Conservation (phyloP, 2,329 filamentous ascomycete genomes). For the Scedosporium apiospermum region DNA sequence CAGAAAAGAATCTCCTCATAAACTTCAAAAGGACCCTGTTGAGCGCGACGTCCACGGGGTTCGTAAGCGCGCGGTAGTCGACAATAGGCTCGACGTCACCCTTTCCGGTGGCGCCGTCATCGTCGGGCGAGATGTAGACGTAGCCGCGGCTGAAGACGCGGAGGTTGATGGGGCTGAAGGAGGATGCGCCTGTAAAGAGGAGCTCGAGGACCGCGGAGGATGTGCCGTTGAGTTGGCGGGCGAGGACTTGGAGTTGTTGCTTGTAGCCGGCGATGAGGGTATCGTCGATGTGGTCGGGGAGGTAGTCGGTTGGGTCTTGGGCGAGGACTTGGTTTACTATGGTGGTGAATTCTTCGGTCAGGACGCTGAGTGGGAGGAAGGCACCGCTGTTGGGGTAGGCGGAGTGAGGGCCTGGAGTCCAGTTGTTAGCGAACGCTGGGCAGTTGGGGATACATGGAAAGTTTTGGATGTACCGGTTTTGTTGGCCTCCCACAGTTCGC, state of each 20-base stretch:
- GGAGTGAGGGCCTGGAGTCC: constrained; percentile 9
- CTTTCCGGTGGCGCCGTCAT: constrained; percentile 13
- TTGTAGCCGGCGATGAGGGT: constrained; percentile 13
- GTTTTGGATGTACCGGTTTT: constrained; percentile 1
- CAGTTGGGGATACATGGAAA: background rate
- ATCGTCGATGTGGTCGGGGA: constrained; percentile 9
- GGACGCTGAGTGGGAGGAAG: constrained; percentile 14
- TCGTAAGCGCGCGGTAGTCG: constrained; percentile 29
- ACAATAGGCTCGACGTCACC: constrained; percentile 39
- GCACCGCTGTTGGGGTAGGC: constrained; percentile 11
- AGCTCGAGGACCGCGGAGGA: constrained; percentile 16
- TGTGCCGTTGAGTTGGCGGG: constrained; percentile 9
- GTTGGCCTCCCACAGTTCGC: constrained; percentile 13
- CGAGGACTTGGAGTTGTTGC: constrained; percentile 12
- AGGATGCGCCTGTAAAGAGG: constrained; percentile 10
- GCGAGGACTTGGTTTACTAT: constrained; percentile 12
- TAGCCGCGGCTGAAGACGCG: constrained; percentile 42
- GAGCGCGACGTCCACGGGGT: constrained; percentile 43
- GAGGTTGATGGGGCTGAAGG: constrained; percentile 12
- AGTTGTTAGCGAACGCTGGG: background rate
- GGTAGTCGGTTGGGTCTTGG: constrained; percentile 16
- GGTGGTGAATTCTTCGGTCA: constrained; percentile 11
- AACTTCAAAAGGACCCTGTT: constrained; percentile 30
- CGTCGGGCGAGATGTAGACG: constrained; percentile 38
- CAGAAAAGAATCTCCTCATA: constrained; percentile 21